phyloP scores from a whole-genome alignment of 257 asterid genomes.

The Ilex asprella region DNA sequence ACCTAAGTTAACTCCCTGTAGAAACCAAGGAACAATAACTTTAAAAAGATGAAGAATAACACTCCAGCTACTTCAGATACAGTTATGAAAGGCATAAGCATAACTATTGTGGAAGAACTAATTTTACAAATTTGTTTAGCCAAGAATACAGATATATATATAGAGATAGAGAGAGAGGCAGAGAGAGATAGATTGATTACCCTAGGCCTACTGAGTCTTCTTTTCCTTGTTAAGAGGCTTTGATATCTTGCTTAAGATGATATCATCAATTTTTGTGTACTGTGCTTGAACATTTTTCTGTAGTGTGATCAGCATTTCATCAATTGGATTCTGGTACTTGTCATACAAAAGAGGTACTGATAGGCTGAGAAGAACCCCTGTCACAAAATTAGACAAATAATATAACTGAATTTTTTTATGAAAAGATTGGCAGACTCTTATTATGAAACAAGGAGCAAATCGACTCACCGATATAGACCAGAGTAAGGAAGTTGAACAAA shows the following conservation, averaged over 20 bases:
- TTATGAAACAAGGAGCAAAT: not conserved
- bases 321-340: constrained; percentile 71
- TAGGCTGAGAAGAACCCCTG: constrained; percentile 72
- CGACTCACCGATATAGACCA: constrained; percentile 63
- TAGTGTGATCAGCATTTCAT: constrained; percentile 52
- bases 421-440: not conserved
- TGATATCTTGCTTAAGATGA: constrained; percentile 50
- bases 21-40: too few species aligned
- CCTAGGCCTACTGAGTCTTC: constrained; percentile 57
- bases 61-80: too few species aligned
- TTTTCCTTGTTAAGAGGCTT: constrained; percentile 50
- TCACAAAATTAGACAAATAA: constrained; percentile 11
- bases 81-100: too few species aligned
- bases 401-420: not conserved
- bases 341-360: constrained; percentile 70
- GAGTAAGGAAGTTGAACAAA: constrained; percentile 67
- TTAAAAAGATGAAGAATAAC: too few species aligned
- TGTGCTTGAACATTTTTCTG: constrained; percentile 39
- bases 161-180: not conserved
- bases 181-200: constrained; percentile 19
- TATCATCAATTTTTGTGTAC: constrained; percentile 42
- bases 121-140: too few species aligned
- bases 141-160: too few species aligned
- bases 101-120: too few species aligned
- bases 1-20: too few species aligned